Base-by-base conservation (phyloP, 2,329 filamentous ascomycete genomes). In the Cladophialophora bantiana region DNA sequence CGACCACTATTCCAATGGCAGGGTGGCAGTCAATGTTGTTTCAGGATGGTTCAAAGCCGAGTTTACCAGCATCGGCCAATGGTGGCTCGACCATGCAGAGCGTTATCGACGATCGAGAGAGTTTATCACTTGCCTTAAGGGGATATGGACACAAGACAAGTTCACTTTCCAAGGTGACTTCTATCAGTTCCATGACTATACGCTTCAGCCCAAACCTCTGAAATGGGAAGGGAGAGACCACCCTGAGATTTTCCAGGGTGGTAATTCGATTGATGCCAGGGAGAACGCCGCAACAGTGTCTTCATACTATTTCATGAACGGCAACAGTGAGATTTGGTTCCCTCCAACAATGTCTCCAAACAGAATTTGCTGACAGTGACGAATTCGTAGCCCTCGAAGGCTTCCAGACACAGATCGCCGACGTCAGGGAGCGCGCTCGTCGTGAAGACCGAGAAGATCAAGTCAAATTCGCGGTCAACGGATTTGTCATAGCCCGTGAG, bases 251-350 rank as follows among this genome's bases (percentile, higher is more conserved):
- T 85, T 85, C 74, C 83, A 85, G 71, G 83, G 83, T 10, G 83
- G 83, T 2, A 85, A 85, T 71, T 81, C 78, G 34, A 78, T 83
- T 58, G 83, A 85, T 67, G 83, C 83, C 0, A 76, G 82, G 6
- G 79, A 81, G 34, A 85, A 85, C 61, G 83, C 81, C 0, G 82
- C 81, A 0, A 73, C 78, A 26, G 83, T 81, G 2, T 80, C 77
- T 2, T 83, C 85, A 65, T 84, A 82, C 75, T 85, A 85, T 70
- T 85, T 85, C 71, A 85, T 85, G 83, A 85, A 85, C 70, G 83
- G 83, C n/a, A 85, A 85, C 70, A 83, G 63, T 65, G 31, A 61
- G 63, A 15, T 9, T 40, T 52, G 6, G 13, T 6, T 4, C 31
- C 15, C 7, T 32, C 6, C 10, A 13, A 35, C 12, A 31, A 26